Evolutionary conservation across 345 rosid genomes (phyloP), one percentile per base, ranked within the genome.

Genomic region (Heritiera littoralis): DNA sequence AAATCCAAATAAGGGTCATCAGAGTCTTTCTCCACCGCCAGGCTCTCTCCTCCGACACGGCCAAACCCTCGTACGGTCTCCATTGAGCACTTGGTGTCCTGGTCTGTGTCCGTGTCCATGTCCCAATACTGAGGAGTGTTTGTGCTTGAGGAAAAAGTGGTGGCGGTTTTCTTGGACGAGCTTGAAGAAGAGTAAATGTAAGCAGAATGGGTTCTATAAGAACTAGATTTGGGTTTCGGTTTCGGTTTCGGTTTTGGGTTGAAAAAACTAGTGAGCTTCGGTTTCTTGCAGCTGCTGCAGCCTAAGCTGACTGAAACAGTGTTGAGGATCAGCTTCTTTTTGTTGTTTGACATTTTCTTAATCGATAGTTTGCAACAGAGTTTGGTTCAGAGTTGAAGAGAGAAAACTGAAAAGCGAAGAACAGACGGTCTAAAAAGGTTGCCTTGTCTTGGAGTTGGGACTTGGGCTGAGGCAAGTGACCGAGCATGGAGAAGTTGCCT

Each of bases 11-110:
- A 94, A 28, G 99, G 99, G 82, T 96, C 99, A 17, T 90, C 92
- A 18, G 98, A 96, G 38, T 96, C 98, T 76, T 96, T 96, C 88
- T 90, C 97, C n/a, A 96, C 93, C 6, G 97, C 98, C 43, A 93
- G 85, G 35, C 96, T 92, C 54, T 89, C 89, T 3, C 85, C 89
- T 8, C 92, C 95, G 7, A 91, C 89, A 0, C 89, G 82, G 0
- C 94, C 92, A 61, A 89, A 83, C 5, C 94, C 92, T 74, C 77
- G 80, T 7, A 87, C 85, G 2, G 66, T 75, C 28, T 40, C 55
- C 78, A 46, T 77, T 38, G 86, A 73, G 43, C 86, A 61, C 38
- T 81, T 80, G 13, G 63, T 56, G 49, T 51, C 61, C 61, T 8
- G 40, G n/a, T 73, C 40, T 9, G 61, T n/a, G 70, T 75, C 77